Evolutionary conservation across 331 rosid genomes (phyloP), one percentile per base, ranked within the genome.

Genomic region (Malus hybrid): DNA sequence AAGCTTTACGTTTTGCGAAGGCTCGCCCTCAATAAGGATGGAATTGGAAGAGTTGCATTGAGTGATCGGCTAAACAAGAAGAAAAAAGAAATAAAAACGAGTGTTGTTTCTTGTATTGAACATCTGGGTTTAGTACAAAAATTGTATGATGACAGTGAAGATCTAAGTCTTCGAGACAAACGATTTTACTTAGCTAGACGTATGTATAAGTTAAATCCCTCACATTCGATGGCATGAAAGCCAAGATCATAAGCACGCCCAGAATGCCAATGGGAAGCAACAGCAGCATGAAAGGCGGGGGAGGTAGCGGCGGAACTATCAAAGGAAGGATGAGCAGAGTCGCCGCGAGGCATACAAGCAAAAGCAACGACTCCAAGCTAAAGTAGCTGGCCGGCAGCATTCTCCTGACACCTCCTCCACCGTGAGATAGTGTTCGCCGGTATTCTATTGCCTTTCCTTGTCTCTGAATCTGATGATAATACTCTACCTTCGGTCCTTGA

Each of bases 191-290:
- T 18, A 2, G 57, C 46, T 67, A 84, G 52, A 85, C 80, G 70
- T 81, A 81, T 22, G 85, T 71, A 73, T 74, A 68, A 39, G 89
- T 74, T 33, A 83, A 59, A 67, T 85, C 84, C 74, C 80, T 77
- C 39, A 75, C 80, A 83, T 82, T 83, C 48, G 85, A 83, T 65
- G 86, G 89, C 89, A 82, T 85, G 76, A 85, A 85, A 67, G 86
- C 89, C 81, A 85, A 71, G 20, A 80, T 59, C 86, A 82, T 74
- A 18, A 85, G 85, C 76, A 83, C 77, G 2, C 29, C 76, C n/a
- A 85, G 79, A 80, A 85, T 85, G 63, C 79, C 83, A 69, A 85
- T 62, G 55, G 89, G 87, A 71, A 85, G 81, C 67, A 85, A 64
- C 10, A 85, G 78, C 59, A 85, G 61, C 85, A 85, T 70, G 70